A percentile compares a stretch with the other conserved stretches of the same genome.
These are phyloP conservation scores for Tricholomella constricta DNA, from an alignment of 768 basidiomycete genomes.

Conservation along the genomic window DNA sequence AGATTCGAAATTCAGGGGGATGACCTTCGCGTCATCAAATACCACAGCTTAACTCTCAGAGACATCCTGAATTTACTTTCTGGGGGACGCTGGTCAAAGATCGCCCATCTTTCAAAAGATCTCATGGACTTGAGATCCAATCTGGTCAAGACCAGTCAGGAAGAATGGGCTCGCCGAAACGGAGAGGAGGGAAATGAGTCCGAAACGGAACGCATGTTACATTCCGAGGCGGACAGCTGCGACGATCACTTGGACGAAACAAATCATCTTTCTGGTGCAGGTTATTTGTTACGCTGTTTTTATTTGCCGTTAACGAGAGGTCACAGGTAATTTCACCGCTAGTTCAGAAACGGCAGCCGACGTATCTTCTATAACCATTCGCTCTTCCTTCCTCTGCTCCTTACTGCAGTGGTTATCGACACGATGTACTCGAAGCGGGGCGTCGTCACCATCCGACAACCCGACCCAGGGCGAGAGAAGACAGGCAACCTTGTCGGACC, in stretches of 20 bases:
- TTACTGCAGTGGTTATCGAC: background rate
- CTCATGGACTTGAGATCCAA: background rate
- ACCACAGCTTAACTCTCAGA: background rate
- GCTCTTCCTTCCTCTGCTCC: no score
- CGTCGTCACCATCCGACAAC: background rate
- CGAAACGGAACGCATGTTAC: background rate
- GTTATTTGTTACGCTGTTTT: no score
- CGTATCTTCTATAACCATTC: no score
- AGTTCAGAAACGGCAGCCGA: no score
- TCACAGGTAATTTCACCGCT: no score
- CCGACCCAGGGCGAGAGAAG: background rate
- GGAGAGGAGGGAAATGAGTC: background rate
- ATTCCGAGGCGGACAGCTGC: background rate
- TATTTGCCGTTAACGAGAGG: no score
- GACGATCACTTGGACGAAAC: no score
- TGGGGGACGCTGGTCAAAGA: background rate
- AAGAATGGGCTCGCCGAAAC: background rate
- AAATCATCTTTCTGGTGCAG: no score
- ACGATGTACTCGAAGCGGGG: background rate
- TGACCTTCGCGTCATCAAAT: background rate
- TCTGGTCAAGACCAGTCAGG: background rate
- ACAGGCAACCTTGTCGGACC: background rate
- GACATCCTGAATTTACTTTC: background rate
- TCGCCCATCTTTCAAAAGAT: background rate
- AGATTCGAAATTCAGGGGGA: background rate